These are phyloP conservation scores for Pseudogymnoascus sp. DNA, from an alignment of 2,329 filamentous ascomycete genomes.

Conservation along the genomic window DNA sequence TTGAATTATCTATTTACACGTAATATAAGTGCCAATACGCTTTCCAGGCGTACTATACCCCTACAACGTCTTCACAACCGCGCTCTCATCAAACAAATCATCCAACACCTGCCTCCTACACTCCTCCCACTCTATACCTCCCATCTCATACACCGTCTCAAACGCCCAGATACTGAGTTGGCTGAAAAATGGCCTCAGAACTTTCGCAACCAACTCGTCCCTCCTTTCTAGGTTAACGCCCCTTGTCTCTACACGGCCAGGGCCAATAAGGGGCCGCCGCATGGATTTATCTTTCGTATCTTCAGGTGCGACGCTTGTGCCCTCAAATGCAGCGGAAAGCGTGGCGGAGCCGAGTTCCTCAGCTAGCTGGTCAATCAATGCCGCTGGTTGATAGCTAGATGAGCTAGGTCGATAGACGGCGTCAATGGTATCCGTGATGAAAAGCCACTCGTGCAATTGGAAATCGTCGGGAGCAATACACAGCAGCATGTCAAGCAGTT, in stretches of 20 bases:
- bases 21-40: not conserved
- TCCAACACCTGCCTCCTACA: conserved; percentile 59
- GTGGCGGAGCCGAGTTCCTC: conserved; percentile 52
- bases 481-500: conserved; percentile 83
- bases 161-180: conserved; percentile 90
- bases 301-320: conserved; percentile 12
- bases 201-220: conserved; percentile 65
- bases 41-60: not conserved
- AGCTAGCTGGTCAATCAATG: conserved; percentile 77
- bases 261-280: conserved; percentile 35
- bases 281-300: conserved; percentile 21
- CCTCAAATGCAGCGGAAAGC: conserved; percentile 17
- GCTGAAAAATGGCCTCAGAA: conserved; percentile 82
- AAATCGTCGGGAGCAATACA: conserved; percentile 89
- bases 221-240: conserved; percentile 51
- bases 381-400: conserved; percentile 55
- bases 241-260: conserved; percentile 41
- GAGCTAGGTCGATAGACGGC: conserved; percentile 73
- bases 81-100: conserved; percentile 72
- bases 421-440: conserved; percentile 93
- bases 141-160: conserved; percentile 87
- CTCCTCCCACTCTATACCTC: conserved; percentile 54
- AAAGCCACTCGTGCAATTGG: conserved; percentile 96
- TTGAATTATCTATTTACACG: conserved; percentile 1
- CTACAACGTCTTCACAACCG: conserved; percentile 3